These are phyloP conservation scores for Oxyria digyna DNA, from an alignment of 148 eudicot species.

Conservation along the genomic window DNA sequence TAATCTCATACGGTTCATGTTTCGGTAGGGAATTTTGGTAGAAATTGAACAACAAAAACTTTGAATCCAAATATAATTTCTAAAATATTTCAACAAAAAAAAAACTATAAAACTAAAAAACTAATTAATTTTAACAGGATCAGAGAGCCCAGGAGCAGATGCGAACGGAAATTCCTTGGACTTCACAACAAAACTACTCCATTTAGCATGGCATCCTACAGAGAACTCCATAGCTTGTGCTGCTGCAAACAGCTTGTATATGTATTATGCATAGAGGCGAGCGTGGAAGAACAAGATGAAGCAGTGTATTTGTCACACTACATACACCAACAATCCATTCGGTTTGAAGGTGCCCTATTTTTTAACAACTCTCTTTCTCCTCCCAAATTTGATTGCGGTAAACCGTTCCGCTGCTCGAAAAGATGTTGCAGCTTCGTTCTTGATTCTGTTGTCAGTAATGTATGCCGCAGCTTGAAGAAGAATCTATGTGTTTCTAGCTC, in stretches of 20 bases:
- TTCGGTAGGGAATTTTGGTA: no score
- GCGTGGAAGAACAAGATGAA: no score
- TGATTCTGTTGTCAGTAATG: background rate
- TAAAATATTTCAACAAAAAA: no score
- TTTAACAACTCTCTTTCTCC: background rate
- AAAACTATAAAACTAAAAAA: no score
- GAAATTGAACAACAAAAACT: no score
- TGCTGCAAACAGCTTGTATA: conserved; percentile 91
- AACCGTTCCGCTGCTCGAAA: background rate
- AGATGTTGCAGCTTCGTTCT: background rate
- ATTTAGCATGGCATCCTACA: conserved; percentile 89
- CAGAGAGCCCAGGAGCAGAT: conserved; percentile 58
- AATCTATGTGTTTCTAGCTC: conserved; percentile 18
- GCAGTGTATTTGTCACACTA: no score
- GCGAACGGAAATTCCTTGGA: conserved; percentile 71
- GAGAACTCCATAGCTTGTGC: conserved; percentile 93
- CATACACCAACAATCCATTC: no score
- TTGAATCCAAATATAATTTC: no score
- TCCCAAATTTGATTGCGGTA: background rate
- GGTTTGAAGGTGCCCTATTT: background rate
- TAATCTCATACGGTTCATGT: no score
- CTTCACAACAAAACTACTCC: conserved; percentile 78
- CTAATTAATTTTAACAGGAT: conserved; percentile 31
- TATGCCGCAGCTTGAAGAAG: background rate
- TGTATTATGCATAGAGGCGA: conserved; percentile 66